These are phyloP conservation scores for Botrytis fragariae DNA, from an alignment of 2,329 filamentous ascomycete genomes.

Conservation along the genomic window DNA sequence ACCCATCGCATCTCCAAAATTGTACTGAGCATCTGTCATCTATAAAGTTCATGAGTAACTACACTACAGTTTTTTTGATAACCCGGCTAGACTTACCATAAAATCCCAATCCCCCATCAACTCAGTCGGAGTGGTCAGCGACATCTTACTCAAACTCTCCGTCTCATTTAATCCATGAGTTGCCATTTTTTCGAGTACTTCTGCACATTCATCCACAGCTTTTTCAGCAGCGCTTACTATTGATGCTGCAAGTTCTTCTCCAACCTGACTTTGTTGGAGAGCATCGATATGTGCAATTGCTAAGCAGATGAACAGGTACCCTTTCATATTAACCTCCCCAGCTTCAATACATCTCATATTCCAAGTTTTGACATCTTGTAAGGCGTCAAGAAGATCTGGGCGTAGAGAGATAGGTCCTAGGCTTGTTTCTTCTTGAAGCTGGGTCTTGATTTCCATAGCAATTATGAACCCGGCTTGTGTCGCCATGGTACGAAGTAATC, in stretches of 20 bases:
- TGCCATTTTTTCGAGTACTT: slow-evolving; percentile 39
- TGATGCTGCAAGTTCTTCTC: slow-evolving; percentile 38
- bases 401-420: slow-evolving; percentile 40
- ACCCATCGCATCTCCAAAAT: slow-evolving; percentile 28
- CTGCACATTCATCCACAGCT: slow-evolving; percentile 38
- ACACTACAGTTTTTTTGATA: neutral
- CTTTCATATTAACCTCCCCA: slow-evolving; percentile 47
- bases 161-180: slow-evolving; percentile 24
- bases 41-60: slow-evolving; percentile 24
- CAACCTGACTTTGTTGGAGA: slow-evolving; percentile 40
- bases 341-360: slow-evolving; percentile 40
- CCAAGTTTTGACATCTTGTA: slow-evolving; percentile 45
- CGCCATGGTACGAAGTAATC: slow-evolving; percentile 25
- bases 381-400: slow-evolving; percentile 44
- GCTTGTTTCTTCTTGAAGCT: slow-evolving; percentile 44
- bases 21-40: slow-evolving; percentile 38
- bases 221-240: slow-evolving; percentile 43
- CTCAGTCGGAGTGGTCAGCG: slow-evolving; percentile 33
- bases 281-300: slow-evolving; percentile 46
- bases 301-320: slow-evolving; percentile 39
- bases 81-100: slow-evolving; percentile 38
- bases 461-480: slow-evolving; percentile 42
- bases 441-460: slow-evolving; percentile 43
- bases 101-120: slow-evolving; percentile 45
- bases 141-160: slow-evolving; percentile 27